Evolutionary conservation across 768 basidiomycete species (phyloP), one percentile per base, ranked within the genome.

Genomic region (Dacryopinax spathularia): DNA sequence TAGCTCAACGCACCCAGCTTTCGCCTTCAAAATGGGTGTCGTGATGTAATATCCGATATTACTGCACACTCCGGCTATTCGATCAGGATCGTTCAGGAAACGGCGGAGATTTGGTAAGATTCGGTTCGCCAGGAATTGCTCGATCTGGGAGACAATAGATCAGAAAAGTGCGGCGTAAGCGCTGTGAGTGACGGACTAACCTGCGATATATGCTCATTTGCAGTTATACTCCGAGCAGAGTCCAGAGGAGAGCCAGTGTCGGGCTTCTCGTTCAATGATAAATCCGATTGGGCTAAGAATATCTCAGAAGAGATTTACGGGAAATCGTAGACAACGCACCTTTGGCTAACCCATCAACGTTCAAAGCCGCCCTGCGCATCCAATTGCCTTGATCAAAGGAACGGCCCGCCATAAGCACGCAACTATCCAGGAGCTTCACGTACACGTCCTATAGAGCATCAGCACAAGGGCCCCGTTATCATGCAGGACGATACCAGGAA

Each of bases 21-120:
- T 87, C 29, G 84, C 83, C 72, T 88, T 89, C 77, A 95, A 78
- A 0, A 86, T 83, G 0, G 94, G 91, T 37, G 79, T 82, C 33
- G 95, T 79, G 41, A 95, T 82, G 69, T 91, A 90, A 68, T 91
- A 88, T 18, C 89, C 79, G 41, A 98, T 84, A 68, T 89, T 91
- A 63, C 79, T 87, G 73, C 90, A 94, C 5, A 84, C 81, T n/a
- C 82, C 79, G 12, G 83, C 75, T 20, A 93, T 80, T 74, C 85
- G 90, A 74, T 98, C 95, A 35, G 83, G 82, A 66, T 98, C 95
- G 67, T 86, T 76, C 61, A 95, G 75, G 72, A 96, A 85, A 67
- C 81, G 82, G 20, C 91, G 83, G 63, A 95, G 68, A 67, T 83
- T 84, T 1, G 92, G 89, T 12, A 97, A 71, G 33, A 85, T 83